These are phyloP conservation scores for Eucalyptus camaldulensis DNA, from an alignment of 345 rosid genomes.

Conservation along the genomic window DNA sequence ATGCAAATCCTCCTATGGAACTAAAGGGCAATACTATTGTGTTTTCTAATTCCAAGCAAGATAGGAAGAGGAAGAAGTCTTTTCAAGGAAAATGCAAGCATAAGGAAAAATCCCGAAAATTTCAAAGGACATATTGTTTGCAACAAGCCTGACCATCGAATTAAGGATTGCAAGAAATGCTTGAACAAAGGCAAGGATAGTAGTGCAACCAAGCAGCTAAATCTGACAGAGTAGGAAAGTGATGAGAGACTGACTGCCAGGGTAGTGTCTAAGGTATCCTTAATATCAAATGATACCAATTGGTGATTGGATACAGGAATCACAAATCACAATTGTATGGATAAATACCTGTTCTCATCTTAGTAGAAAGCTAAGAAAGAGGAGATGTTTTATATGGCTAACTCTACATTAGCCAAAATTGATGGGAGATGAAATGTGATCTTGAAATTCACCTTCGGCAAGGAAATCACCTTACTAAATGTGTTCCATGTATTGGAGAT, in stretches of 20 bases:
- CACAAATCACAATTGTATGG: not conserved
- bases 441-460: not conserved
- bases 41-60: not conserved
- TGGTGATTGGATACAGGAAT: not conserved
- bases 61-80: not conserved
- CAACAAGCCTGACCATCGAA: not conserved
- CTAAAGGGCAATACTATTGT: not conserved
- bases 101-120: not conserved
- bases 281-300: not conserved
- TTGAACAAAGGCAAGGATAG: fast-evolving
- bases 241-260: fast-evolving
- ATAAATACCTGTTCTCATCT: not conserved
- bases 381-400: not conserved
- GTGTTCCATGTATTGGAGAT: not conserved
- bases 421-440: not conserved
- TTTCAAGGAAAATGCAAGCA: not conserved
- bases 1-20: not conserved
- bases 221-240: not conserved
- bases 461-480: not conserved
- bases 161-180: not conserved
- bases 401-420: not conserved
- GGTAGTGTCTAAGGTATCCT: not conserved
- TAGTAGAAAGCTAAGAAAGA: not conserved
- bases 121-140: not conserved
- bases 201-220: not conserved